phyloP scores from a whole-genome alignment of 805 yeast species.

The Starmerella apicola region DNA sequence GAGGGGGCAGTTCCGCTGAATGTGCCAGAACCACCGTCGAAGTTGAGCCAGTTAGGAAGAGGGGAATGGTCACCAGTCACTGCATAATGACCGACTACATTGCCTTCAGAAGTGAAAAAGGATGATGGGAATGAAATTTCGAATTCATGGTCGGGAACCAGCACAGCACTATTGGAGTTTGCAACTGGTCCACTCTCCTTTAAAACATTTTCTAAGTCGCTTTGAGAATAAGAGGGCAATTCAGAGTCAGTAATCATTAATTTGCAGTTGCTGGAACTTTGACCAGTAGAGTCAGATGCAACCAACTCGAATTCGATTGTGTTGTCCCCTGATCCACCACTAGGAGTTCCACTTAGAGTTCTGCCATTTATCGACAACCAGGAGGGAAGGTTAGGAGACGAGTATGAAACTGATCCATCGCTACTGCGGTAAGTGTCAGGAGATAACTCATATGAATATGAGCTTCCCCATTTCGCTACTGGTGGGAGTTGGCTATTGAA shows the following conservation, averaged over 20 bases:
- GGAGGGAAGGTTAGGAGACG: slow-evolving; percentile 47
- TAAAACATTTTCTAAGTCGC: slow-evolving; percentile 41
- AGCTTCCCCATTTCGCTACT: slow-evolving; percentile 59
- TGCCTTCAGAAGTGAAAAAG: slow-evolving; percentile 43
- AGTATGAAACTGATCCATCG: slow-evolving; percentile 35
- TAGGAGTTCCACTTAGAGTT: slow-evolving; percentile 56
- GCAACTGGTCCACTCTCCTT: slow-evolving; percentile 60
- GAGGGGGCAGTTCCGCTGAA: slow-evolving; percentile 84
- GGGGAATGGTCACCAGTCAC: slow-evolving; percentile 73
- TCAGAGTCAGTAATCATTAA: slow-evolving; percentile 48
- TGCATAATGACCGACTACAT: slow-evolving; percentile 62
- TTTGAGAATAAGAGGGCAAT: slow-evolving; percentile 39
- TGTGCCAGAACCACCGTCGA: slow-evolving; percentile 46
- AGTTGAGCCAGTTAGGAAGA: slow-evolving; percentile 78
- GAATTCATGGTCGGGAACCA: slow-evolving; percentile 58
- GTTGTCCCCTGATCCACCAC: slow-evolving; percentile 32
- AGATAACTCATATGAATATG: slow-evolving; percentile 55
- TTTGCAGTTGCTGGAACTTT: slow-evolving; percentile 36
- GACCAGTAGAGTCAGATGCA: slow-evolving; percentile 54
- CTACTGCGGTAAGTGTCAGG: slow-evolving; percentile 49
- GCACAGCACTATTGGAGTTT: slow-evolving; percentile 60
- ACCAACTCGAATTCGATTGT: slow-evolving; percentile 36
- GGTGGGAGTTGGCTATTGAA: slow-evolving; percentile 74
- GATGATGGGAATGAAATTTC: slow-evolving; percentile 48
- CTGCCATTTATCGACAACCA: slow-evolving; percentile 73